Conservation (phyloP, 2,329 filamentous ascomycete species). For the Aspergillus sp. region DNA sequence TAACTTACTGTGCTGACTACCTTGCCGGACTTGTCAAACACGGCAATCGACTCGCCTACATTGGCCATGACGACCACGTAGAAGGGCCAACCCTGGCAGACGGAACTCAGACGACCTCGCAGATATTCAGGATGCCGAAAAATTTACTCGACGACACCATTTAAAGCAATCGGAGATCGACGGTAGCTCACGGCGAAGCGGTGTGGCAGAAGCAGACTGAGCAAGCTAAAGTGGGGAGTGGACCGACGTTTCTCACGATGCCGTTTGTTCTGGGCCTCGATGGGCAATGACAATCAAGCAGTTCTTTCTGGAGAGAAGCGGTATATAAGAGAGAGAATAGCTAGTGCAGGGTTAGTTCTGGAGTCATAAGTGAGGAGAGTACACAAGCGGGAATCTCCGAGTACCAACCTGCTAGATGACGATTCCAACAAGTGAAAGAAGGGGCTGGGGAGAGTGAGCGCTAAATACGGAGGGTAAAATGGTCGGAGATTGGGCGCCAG, state of each 20-base stretch:
- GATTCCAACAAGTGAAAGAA: not conserved
- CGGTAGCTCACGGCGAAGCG: conserved; percentile 12
- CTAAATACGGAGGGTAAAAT: no score
- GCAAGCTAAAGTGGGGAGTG: conserved; percentile 10
- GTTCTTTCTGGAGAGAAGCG: not conserved
- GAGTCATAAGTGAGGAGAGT: no score
- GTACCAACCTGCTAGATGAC: not conserved
- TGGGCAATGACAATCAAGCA: not conserved
- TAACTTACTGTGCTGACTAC: conserved; percentile 78
- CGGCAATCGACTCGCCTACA: conserved; percentile 64
- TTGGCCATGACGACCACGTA: conserved; percentile 17
- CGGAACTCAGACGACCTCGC: not conserved
- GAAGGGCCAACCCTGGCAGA: not conserved
- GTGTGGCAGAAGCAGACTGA: conserved; percentile 13
- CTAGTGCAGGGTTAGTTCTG: no score
- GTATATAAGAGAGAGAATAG: not conserved
- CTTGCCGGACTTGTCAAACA: conserved; percentile 86
- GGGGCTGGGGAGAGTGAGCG: not conserved
- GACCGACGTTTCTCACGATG: no score
- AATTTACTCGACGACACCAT: conserved; percentile 7
- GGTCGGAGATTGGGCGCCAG: not conserved
- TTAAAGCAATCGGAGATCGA: conserved; percentile 5
- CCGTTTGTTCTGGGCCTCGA: conserved; percentile 6
- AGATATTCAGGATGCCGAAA: conserved; percentile 1
- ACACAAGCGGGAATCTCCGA: not conserved